phyloP scores from a whole-genome alignment of 805 yeast species.

The Starmerella bombi region DNA sequence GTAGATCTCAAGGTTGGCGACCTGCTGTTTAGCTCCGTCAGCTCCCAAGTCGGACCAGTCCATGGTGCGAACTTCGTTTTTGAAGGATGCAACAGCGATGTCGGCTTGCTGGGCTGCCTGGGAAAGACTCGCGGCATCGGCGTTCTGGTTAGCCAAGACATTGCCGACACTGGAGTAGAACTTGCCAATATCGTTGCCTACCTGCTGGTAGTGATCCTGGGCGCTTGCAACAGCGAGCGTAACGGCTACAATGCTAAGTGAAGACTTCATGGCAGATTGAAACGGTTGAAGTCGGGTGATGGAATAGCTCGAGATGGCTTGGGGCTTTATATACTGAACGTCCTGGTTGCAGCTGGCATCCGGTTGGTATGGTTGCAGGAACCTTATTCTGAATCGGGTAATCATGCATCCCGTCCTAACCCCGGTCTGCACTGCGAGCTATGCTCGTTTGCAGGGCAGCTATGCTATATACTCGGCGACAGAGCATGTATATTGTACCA shows the following conservation, averaged over 20 bases:
- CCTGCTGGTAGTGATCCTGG: constrained; percentile 31
- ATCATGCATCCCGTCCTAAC: no score
- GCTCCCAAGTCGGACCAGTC: constrained; percentile 18
- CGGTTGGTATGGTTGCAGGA: not conserved
- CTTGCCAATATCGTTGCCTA: constrained; percentile 50
- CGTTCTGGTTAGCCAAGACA: constrained; percentile 17
- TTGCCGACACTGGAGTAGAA: constrained; percentile 75
- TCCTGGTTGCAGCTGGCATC: no score
- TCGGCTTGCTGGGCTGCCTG: constrained; percentile 11
- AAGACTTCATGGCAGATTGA: not conserved
- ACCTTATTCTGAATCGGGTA: not conserved
- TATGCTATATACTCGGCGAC: no score
- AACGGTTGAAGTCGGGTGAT: no score
- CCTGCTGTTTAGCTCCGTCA: constrained; percentile 15
- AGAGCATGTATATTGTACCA: no score
- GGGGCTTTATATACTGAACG: no score
- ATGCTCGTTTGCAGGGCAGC: no score
- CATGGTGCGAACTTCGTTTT: constrained; percentile 8
- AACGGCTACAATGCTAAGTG: not conserved
- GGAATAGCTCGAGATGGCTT: no score
- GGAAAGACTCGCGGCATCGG: constrained; percentile 6
- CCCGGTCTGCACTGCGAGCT: no score
- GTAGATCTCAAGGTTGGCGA: constrained; percentile 14
- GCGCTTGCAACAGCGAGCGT: constrained; percentile 3
- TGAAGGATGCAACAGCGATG: constrained; percentile 12